Percentiles rank a stretch among this genome's conserved stretches.
Conservation (phyloP, 1,139 yeast species). For the Meyerozyma athensensis region DNA sequence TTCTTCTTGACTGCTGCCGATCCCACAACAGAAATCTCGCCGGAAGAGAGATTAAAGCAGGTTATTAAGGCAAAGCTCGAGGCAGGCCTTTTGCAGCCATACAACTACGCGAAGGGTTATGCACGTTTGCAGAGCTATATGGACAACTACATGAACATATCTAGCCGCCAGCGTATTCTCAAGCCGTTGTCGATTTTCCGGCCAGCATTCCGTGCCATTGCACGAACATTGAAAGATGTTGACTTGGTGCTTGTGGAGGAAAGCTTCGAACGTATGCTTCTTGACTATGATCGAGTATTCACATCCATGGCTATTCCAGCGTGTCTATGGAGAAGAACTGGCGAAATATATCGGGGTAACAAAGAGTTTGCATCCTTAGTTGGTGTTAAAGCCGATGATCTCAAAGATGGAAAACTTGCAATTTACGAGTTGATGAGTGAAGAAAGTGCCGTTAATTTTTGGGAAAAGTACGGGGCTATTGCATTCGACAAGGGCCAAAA, state of each 20-base stretch:
- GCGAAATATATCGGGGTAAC: conserved; percentile 92
- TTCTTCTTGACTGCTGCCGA: conserved; percentile 96
- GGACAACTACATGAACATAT: conserved; percentile 88
- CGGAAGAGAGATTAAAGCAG: conserved; percentile 89
- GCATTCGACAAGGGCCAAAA: conserved; percentile 96
- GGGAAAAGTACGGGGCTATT: conserved; percentile 97
- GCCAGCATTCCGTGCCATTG: conserved; percentile 93
- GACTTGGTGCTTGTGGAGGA: conserved; percentile 92
- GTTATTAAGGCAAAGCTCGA: conserved; percentile 94
- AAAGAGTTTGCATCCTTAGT: conserved; percentile 94
- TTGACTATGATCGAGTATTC: conserved; percentile 92
- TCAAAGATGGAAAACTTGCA: conserved; percentile 88
- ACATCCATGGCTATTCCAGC: conserved; percentile 98
- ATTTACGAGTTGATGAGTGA: conserved; percentile 94
- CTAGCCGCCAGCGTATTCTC: conserved; percentile 81
- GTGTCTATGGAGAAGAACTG: conserved; percentile 95
- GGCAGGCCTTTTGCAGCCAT: conserved; percentile 91
- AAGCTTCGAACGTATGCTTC: conserved; percentile 85
- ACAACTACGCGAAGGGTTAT: conserved; percentile 91
- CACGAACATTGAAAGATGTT: conserved; percentile 83
- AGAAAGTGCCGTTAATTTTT: conserved; percentile 94
- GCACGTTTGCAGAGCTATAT: conserved; percentile 85
- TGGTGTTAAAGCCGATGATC: conserved; percentile 86
- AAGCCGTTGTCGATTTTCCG: conserved; percentile 83
- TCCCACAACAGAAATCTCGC: conserved; percentile 91